Conservation (phyloP, 257 asterid species). For the Solanum dulcamara region DNA sequence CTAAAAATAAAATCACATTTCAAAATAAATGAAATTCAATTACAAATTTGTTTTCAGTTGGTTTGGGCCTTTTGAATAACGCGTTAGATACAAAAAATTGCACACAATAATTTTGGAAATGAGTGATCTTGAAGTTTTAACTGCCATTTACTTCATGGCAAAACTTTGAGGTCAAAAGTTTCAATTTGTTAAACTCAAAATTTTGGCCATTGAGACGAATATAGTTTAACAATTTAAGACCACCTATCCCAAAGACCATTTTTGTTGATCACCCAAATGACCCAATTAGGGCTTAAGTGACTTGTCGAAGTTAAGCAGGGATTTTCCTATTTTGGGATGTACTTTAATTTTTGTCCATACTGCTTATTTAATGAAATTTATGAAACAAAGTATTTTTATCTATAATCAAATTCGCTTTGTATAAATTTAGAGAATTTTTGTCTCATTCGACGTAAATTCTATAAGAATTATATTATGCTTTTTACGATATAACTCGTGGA, state of each 20-base stretch:
- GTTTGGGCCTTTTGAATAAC: not conserved
- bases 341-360: too few species aligned
- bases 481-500: not conserved
- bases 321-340: too few species aligned
- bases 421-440: too few species aligned
- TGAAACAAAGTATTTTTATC: too few species aligned
- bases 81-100: too few species aligned
- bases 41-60: not conserved
- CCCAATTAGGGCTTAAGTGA: too few species aligned
- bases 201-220: not conserved
- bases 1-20: not conserved
- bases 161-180: not conserved
- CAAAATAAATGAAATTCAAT: too few species aligned
- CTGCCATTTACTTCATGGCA: accelerated
- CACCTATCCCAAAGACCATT: too few species aligned
- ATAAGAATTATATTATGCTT: not conserved
- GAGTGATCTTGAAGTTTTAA: not conserved
- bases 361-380: too few species aligned
- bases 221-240: not conserved
- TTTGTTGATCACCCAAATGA: too few species aligned
- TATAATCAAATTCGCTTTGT: too few species aligned
- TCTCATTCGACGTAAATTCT: accelerated
- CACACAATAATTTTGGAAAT: not conserved
- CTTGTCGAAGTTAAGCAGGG: too few species aligned
- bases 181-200: not conserved